Evolutionary conservation across 495 filamentous ascomycete species (phyloP), one percentile per base, ranked within the genome.

Genomic region (Hypoxylon lienhwacheense): DNA sequence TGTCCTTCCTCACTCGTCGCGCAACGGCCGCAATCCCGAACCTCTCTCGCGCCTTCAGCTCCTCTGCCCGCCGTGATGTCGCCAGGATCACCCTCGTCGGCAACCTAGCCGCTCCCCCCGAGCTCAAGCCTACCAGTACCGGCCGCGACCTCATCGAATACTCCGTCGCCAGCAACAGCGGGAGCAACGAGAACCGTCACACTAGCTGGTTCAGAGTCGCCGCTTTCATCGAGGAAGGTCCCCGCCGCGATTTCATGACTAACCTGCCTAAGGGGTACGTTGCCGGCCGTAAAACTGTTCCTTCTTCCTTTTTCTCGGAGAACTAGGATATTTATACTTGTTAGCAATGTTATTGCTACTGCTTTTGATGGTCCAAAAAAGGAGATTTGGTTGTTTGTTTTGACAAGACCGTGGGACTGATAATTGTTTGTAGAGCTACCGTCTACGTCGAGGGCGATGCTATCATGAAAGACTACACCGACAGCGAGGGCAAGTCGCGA

Each of bases 181-280:
- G 87, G 2, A 62, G 74, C 33, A 59, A 58, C 34, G 82, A 86
- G 1, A 85, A 88, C 67, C 74, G 77, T 37, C 69, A 80, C 57
- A 88, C 86, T 11, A 90, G 82, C 77, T 96, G 83, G 83, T 96
- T 87, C 78, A 77, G 76, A 40, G 73, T 95, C 31, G 69, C 80
- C 3, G 78, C 75, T 72, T 93, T 93, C 70, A 44, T 70, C 20
- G 64, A 69, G 54, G 77, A 81, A 14, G 82, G 84, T 22, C 80
- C 72, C 15, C 72, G 79, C 66, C 82, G 84, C 61, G 85, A 92
- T 45, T 83, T 75, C 65, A 55, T 91, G 28, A 64, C 84, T 45
- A 68, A 71, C 47, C 70, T 95, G 70, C 80, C 76, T 22, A 95
- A 93, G 76, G 91, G 91, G 89, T 95, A 75, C 69, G 87, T 67